Percentiles rank a stretch among this genome's conserved stretches.
Evolutionary conservation across 2,329 filamentous ascomycete species (phyloP).

Genomic region (Claviceps fusiformis): DNA sequence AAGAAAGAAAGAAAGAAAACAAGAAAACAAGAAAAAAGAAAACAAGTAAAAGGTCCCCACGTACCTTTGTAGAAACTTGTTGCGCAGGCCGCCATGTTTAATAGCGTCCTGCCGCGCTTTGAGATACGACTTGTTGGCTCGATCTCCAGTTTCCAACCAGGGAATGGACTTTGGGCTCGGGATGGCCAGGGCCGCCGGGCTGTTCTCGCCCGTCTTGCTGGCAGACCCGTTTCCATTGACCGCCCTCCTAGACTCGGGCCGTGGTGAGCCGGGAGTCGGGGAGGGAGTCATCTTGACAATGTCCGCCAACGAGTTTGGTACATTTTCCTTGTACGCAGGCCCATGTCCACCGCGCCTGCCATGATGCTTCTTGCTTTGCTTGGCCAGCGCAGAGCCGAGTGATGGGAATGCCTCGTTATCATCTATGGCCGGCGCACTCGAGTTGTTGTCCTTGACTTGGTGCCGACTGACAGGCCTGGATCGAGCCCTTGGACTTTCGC

Average conservation of each 20-base stretch:
- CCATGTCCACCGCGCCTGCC: constrained; percentile 80
- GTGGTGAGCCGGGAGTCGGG: constrained; percentile 49
- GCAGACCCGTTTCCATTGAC: background rate
- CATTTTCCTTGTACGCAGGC: constrained; percentile 53
- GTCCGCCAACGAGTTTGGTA: constrained; percentile 73
- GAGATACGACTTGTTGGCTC: constrained; percentile 84
- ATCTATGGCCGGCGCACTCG: constrained; percentile 65
- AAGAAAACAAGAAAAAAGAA: too few relatives aligned
- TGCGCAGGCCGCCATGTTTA: constrained; percentile 88
- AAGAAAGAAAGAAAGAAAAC: too few relatives aligned
- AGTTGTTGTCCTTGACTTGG: constrained; percentile 43
- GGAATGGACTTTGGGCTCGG: constrained; percentile 82
- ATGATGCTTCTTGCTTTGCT: constrained; percentile 80
- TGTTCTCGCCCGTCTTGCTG: constrained; percentile 53
- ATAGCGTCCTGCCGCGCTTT: constrained; percentile 93
- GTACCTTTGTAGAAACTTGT: constrained; percentile 92
- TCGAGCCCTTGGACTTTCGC: constrained; percentile 54
- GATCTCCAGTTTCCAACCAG: constrained; percentile 88
- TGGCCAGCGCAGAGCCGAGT: constrained; percentile 61
- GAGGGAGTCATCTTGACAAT: constrained; percentile 92
- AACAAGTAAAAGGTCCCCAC: background rate
- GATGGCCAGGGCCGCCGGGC: constrained; percentile 69
- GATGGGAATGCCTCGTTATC: constrained; percentile 93
- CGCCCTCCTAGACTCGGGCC: constrained; percentile 37
- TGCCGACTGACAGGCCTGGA: constrained; percentile 78